A percentile compares a stretch with the other conserved stretches of the same genome.
Evolutionary conservation across 768 basidiomycete genomes (phyloP).

Genomic region (Suillus alpinus): DNA sequence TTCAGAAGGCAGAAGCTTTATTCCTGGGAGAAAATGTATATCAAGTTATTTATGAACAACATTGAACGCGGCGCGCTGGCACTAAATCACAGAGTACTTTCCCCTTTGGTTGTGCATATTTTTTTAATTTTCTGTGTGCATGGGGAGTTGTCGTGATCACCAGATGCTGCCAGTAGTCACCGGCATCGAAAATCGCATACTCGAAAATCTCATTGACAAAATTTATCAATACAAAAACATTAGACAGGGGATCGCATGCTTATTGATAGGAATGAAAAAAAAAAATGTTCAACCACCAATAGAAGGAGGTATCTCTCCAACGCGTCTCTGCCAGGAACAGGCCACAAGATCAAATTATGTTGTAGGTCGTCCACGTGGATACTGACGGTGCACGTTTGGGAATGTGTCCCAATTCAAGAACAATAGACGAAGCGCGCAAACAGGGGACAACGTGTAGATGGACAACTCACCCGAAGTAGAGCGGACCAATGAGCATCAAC

Average conservation of each 20-base stretch:
- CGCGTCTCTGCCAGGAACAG: not conserved
- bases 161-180: not conserved
- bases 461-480: conserved; percentile 67
- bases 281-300: not conserved
- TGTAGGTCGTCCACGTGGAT: too few relatives aligned
- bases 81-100: too few relatives aligned
- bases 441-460: too few relatives aligned
- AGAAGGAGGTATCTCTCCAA: not conserved
- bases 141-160: not conserved
- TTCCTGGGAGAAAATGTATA: too few relatives aligned
- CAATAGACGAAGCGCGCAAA: too few relatives aligned
- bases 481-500: conserved; percentile 73
- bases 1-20: too few relatives aligned
- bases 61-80: too few relatives aligned
- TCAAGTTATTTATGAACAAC: too few relatives aligned
- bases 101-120: too few relatives aligned
- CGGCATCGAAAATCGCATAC: not conserved
- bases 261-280: not conserved
- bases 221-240: not conserved
- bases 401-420: too few relatives aligned
- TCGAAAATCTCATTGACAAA: not conserved
- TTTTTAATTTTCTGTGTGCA: not conserved
- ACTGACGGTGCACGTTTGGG: too few relatives aligned
- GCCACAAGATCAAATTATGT: not conserved
- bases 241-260: not conserved